Conservation (phyloP, 805 yeast species). For the Starmerella tilneyi region DNA sequence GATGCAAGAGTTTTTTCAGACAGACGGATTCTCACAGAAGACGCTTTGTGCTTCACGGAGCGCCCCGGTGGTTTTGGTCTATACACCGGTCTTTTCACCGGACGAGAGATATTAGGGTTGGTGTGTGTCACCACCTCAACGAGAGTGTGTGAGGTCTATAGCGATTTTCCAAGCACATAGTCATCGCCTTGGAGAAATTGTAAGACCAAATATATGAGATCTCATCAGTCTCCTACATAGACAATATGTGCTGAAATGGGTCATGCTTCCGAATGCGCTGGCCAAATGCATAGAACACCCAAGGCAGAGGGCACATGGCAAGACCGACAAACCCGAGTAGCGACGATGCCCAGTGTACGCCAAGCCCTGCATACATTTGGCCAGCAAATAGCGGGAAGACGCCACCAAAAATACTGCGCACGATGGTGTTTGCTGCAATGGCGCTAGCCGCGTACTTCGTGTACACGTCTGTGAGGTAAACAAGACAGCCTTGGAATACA, state of each 20-base stretch:
- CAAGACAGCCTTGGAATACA: constrained; percentile 50
- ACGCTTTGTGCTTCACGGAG: too few relatives aligned
- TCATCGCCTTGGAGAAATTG: too few relatives aligned
- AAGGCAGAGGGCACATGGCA: constrained; percentile 42
- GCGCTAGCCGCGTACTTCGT: constrained; percentile 51
- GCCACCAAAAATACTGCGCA: constrained; percentile 48
- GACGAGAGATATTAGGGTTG: too few relatives aligned
- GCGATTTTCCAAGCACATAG: too few relatives aligned
- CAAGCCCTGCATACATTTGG: constrained; percentile 42
- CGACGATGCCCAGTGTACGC: constrained; percentile 49
- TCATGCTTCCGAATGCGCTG: constrained; percentile 21
- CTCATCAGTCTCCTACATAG: neutral
- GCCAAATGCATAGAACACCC: constrained; percentile 43
- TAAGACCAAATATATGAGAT: too few relatives aligned
- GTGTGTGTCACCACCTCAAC: too few relatives aligned
- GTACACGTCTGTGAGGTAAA: constrained; percentile 53
- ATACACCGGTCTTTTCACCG: too few relatives aligned
- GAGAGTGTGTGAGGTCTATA: too few relatives aligned
- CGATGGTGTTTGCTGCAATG: constrained; percentile 50
- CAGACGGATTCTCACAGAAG: too few relatives aligned
- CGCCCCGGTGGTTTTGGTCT: too few relatives aligned
- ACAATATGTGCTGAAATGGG: constrained; percentile 14
- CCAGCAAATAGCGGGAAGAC: constrained; percentile 56
- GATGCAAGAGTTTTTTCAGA: too few relatives aligned
- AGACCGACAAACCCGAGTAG: constrained; percentile 39